A percentile compares a stretch with the other conserved stretches of the same genome.
Evolutionary conservation across 2,329 filamentous ascomycete genomes (phyloP).

Genomic region (Conoideocrella luteorostrata): DNA sequence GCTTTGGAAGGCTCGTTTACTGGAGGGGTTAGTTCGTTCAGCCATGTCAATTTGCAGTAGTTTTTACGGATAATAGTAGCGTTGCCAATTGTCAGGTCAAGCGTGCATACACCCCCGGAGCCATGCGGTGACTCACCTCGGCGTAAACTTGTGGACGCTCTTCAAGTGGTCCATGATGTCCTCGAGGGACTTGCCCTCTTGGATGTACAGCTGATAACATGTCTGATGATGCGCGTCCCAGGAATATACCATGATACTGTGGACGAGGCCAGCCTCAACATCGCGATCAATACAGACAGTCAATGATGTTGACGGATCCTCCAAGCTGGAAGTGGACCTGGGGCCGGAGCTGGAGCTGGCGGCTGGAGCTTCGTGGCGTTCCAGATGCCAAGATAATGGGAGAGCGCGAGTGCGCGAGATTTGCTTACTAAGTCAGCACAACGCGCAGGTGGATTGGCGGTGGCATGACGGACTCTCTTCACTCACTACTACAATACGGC

Average conservation of each 20-base stretch:
- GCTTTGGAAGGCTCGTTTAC: constrained; percentile 69
- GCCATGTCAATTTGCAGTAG: constrained; percentile 11
- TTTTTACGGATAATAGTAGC: not conserved
- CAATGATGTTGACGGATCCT: too few species aligned
- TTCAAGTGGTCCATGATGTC: constrained; percentile 70
- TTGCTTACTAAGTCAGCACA: too few species aligned
- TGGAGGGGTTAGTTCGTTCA: constrained; percentile 24
- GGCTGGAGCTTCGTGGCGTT: too few species aligned
- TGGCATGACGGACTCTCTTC: too few species aligned
- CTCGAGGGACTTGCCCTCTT: constrained; percentile 64
- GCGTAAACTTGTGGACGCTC: constrained; percentile 57
- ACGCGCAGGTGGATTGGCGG: too few species aligned
- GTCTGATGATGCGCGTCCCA: constrained; percentile 38
- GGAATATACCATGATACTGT: constrained; percentile 37
- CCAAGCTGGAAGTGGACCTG: too few species aligned
- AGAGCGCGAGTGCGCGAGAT: too few species aligned
- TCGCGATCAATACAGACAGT: too few species aligned
- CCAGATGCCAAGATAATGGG: too few species aligned
- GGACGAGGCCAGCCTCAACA: not conserved
- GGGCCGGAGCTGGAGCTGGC: too few species aligned
- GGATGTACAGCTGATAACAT: constrained; percentile 62
- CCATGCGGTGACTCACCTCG: constrained; percentile 53
- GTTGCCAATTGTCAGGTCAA: not conserved
- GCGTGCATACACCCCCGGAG: too few species aligned
- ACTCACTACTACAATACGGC: too few species aligned